Evolutionary conservation across 2,329 filamentous ascomycete genomes (phyloP).

Genomic region (Calonectria pauciramosa): DNA sequence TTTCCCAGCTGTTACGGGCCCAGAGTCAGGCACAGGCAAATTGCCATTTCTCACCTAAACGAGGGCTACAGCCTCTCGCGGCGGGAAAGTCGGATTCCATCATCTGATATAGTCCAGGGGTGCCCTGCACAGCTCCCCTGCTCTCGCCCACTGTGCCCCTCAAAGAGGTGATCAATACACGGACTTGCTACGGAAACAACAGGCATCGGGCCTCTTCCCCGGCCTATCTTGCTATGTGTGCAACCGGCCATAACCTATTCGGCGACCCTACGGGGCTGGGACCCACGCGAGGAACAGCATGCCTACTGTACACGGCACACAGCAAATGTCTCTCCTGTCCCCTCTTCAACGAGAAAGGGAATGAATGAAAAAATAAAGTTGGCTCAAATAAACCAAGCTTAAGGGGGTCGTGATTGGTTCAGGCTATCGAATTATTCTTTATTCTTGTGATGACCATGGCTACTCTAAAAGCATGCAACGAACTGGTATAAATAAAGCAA

Average conservation of each 20-base stretch:
- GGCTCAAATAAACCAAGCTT: neutral
- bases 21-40: neutral
- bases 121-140: neutral
- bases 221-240: neutral
- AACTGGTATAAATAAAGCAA: neutral
- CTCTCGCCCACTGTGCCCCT: neutral
- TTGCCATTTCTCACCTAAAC: neutral
- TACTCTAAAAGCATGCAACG: neutral
- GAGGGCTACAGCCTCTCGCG: neutral
- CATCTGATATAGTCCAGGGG: conserved; percentile 4
- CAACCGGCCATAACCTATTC: conserved; percentile 1
- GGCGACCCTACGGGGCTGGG: neutral
- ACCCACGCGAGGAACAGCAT: neutral
- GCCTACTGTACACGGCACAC: neutral
- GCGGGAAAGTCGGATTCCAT: neutral
- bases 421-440: neutral
- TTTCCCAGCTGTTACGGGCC: neutral
- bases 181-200: neutral
- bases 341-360: neutral
- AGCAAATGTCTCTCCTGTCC: neutral
- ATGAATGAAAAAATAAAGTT: neutral
- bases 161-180: neutral
- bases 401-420: neutral
- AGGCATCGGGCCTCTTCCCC: neutral
- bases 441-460: neutral